Base-by-base conservation (phyloP, 2,329 filamentous ascomycete species). In the Microdochium bolleyi region DNA sequence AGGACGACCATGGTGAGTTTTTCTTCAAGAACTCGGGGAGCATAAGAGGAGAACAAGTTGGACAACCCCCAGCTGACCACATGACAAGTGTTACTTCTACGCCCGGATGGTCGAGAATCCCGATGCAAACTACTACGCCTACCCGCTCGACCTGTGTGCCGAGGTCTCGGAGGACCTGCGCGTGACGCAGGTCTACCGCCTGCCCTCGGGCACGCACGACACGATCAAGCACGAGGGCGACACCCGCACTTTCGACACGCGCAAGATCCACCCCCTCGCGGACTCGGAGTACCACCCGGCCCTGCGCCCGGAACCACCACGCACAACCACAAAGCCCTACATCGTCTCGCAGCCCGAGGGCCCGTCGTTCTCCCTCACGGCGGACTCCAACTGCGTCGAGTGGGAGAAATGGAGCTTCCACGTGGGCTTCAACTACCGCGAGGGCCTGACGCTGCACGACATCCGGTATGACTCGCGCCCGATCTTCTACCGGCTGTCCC, bases 241-340 rank as follows among this genome's bases (percentile, higher is more conserved):
- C n/a, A n/a, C n/a, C n/a, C n/a, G n/a, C n/a, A n/a, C n/a, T n/a
- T 60, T 69, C 52, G 69, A 24, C 58, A 69, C 62, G 61, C 77
- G 64, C 54, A 73, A 59, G 66, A 75, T 83, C 50, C 69, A 71
- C 13, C 63, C 68, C 46, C 60, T 63, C 52, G 62, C 59, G 46
- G 53, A 70, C 0, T 70, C 72, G 34, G 77, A 80, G 52, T 79
- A 77, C 57, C 64, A 73, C 0, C 75, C 76, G 1, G 76, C 79
- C 60, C 68, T 85, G 2, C 68, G 83, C 11, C 68, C 73, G 13
- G 59, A 63, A 1, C 72, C 75, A 0, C 60, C 72, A 14, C 69
- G 82, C 13, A 68, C 73, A 44, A 79, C 79, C 53, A 62, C 83
- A 24, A 89, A 88, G 67, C 86, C 87, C 4, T 78, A 91, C 62